Base-by-base conservation (phyloP, 2,329 filamentous ascomycete species). In the Colletotrichum filicis region DNA sequence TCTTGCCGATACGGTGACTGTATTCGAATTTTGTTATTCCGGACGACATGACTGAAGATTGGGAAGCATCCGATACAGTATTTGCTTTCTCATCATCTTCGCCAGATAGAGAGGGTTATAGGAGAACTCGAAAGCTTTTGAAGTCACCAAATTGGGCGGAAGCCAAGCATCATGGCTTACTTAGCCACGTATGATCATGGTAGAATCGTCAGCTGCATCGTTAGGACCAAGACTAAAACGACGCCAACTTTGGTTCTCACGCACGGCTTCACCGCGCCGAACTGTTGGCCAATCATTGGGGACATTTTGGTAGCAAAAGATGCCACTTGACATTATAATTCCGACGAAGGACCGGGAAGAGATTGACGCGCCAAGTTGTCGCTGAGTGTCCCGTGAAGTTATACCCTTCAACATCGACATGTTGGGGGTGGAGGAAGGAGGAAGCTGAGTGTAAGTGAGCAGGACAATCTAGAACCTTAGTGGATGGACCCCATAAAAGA, bases 191-290 rank as follows among this genome's bases (percentile, higher is more conserved):
- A 65, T 60, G 55, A 64, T 32, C 11, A n/a, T 28, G 19, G 22
- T 59, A 35, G 46, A 53, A 65, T 24, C 37, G 60, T 73, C 66
- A 73, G 66, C 60, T 73, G 66, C 55, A 24, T 64, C 37, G 19
- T 37, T 64, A 55, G 66, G 66, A 60, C 42, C 9, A 32, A 56
- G 32, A 16, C 53, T 59, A 65, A 65, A 8, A 28, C 26, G 35
- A 53, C 55, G 32, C 70, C 66, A 64, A n/a, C 24, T 42, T 53
- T 73, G 70, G 42, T 24, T 73, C 66, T 73, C 60, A 73, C 65
- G 55, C 66, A 69, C n/a, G 19, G 22, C 55, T 22, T 42, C 6
- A 35, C 46, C n/a, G 66, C 42, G 19, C 37, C 32, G 22, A 42
- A 30, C 24, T 5, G 28, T 57, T 58, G 16, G 26, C 19, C 35